Evolutionary conservation across 345 rosid species (phyloP), one percentile per base, ranked within the genome.

Genomic region (Erodium maritimum): DNA sequence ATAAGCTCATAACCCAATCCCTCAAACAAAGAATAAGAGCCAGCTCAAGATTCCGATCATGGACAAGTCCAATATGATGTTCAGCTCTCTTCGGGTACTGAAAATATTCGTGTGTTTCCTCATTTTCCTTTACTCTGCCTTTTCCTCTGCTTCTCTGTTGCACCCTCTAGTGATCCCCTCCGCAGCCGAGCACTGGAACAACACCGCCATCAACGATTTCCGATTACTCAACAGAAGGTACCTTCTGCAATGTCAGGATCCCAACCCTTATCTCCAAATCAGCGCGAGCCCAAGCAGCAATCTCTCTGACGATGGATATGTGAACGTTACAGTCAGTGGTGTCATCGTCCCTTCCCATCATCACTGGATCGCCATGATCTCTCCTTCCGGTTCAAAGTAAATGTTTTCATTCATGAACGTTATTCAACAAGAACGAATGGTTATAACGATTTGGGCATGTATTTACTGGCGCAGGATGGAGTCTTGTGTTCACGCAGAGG

Each of bases 281-380:
- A 70, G 51, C 1, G 76, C 70, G 0, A 64, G 29, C 6, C 22
- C 62, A 3, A 17, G 53, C 19, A 25, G 54, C 1, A 23, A 21
- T 9, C 65, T 82, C 5, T 62, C 79, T 0, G 66, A 85, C 25
- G 81, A 80, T 0, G 73, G 70, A 23, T 70, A 46, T 21, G 66
- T 85, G 13, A 66, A 52, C 0, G 84, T 85, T 1, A 82, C 69
- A 0, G 86, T 80, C 22, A 58, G 59, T 9, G 93, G 88, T 0
- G 78, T 82, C 54, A 23, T 73, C 19, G 19, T 17, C 4, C 93
- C 93, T 0, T 60, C 74, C 0, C 17, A 61, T 0, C 14, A 18
- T 23, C 75, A 80, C 57, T 85, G 93, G 93, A 66, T 85, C 21
- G 93, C 82, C 71, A 85, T 85, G 86, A 77, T 85, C 23, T 74